Percentiles rank a stretch among this genome's conserved stretches.
phyloP scores from a whole-genome alignment of 1,284 basidiomycete species.

The Gymnopus androsaceus region DNA sequence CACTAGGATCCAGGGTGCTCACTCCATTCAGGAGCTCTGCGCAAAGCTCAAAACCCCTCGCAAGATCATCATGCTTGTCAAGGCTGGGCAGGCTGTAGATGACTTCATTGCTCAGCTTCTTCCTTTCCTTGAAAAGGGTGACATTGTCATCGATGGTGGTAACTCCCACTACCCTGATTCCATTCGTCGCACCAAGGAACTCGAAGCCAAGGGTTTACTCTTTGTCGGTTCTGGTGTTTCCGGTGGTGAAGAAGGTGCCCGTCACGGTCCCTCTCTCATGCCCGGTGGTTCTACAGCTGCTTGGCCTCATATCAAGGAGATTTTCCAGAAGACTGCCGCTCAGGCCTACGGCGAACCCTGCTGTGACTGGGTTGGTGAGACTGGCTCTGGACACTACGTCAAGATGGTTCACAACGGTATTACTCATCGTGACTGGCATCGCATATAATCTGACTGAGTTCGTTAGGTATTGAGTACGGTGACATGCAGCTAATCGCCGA shows the following conservation, averaged over 20 bases:
- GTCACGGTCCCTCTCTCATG: slow-evolving; percentile 98
- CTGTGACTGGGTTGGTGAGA: slow-evolving; percentile 99
- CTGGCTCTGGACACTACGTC: slow-evolving; percentile 92
- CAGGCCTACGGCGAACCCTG: slow-evolving; percentile 96
- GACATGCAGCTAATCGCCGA: slow-evolving; percentile 99
- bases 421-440: slow-evolving; percentile 18
- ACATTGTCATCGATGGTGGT: slow-evolving; percentile 99
- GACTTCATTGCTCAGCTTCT: slow-evolving; percentile 74
- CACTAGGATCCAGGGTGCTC: slow-evolving; percentile 93
- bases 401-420: slow-evolving; percentile 99
- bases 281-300: slow-evolving; percentile 94
- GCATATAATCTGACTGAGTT: slow-evolving; percentile 19
- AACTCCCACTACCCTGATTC: slow-evolving; percentile 99
- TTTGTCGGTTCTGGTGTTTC: slow-evolving; percentile 99
- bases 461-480: slow-evolving; percentile 94
- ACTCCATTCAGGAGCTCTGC: slow-evolving; percentile 88
- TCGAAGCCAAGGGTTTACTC: slow-evolving; percentile 92
- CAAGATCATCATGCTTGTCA: slow-evolving; percentile 97
- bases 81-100: slow-evolving; percentile 80
- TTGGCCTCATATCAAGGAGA: slow-evolving; percentile 97
- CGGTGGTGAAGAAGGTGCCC: slow-evolving; percentile 99
- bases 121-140: slow-evolving; percentile 73
- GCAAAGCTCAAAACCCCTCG: slow-evolving; percentile 82
- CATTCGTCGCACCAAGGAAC: slow-evolving; percentile 91
- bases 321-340: slow-evolving; percentile 98